These are phyloP conservation scores for Epichloe scottii DNA, from an alignment of 2,329 filamentous ascomycete species.

Conservation along the genomic window DNA sequence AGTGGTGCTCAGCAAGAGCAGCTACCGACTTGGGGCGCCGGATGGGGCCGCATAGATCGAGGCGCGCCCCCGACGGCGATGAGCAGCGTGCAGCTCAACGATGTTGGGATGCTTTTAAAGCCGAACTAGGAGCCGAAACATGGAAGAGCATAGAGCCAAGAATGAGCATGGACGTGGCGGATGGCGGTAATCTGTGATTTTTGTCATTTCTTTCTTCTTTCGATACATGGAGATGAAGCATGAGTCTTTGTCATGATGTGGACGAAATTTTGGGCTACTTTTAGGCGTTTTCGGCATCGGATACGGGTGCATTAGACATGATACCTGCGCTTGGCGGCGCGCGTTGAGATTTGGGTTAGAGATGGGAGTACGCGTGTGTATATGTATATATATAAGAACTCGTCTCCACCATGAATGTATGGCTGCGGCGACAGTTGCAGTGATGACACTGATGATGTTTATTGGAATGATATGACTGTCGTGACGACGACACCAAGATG, in stretches of 20 bases:
- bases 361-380: not conserved
- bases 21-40: slow-evolving; percentile 15
- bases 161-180: not conserved
- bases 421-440: too few relatives aligned
- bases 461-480: too few relatives aligned
- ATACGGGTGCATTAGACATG: slow-evolving; percentile 2
- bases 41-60: slow-evolving; percentile 20
- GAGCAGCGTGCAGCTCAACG: slow-evolving; percentile 17
- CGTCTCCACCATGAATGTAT: too few relatives aligned
- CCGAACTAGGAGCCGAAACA: not conserved
- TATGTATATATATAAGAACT: not conserved
- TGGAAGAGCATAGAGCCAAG: not conserved
- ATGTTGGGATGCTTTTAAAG: slow-evolving; percentile 20
- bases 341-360: not conserved
- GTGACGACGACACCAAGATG: too few relatives aligned
- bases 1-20: slow-evolving; percentile 4
- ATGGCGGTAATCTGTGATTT: not conserved
- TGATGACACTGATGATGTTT: too few relatives aligned
- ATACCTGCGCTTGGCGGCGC: slow-evolving; percentile 4
- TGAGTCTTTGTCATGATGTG: not conserved
- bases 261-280: not conserved
- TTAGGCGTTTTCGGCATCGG: slow-evolving; percentile 1
- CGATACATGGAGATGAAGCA: not conserved
- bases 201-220: not conserved
- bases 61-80: slow-evolving; percentile 12